Conservation (phyloP, 2,329 filamentous ascomycete species). For the Sporothrix brasiliensis region DNA sequence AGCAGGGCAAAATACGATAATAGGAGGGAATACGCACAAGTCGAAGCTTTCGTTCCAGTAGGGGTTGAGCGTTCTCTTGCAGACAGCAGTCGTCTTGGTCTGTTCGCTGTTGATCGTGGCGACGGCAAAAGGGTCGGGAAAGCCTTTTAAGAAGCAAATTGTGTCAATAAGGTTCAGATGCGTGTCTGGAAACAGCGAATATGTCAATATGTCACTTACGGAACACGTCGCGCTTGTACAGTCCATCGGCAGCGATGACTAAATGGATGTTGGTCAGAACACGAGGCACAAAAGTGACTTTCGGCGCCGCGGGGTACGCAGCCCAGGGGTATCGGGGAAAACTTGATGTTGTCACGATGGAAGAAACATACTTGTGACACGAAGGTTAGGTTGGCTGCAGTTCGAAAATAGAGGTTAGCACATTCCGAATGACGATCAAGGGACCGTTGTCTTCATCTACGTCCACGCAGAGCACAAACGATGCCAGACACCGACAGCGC, state of each 20-base stretch:
- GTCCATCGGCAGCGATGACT: constrained; percentile 98
- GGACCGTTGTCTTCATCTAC: neutral
- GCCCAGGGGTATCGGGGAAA: neutral
- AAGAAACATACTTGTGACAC: constrained; percentile 77
- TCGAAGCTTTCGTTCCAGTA: constrained; percentile 99
- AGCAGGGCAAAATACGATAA: constrained; percentile 10
- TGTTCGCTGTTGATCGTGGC: constrained; percentile 97
- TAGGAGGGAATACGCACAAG: constrained; percentile 64
- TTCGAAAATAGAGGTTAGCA: constrained; percentile 28
- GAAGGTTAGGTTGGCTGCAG: constrained; percentile 77
- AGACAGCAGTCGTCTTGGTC: constrained; percentile 95
- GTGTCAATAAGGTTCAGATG: neutral
- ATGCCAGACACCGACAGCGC: constrained; percentile 3
- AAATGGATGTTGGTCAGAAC: constrained; percentile 34
- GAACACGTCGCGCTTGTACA: constrained; percentile 99
- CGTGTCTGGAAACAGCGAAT: neutral
- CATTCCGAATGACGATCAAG: neutral
- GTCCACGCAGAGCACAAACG: neutral
- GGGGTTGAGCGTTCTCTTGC: constrained; percentile 97
- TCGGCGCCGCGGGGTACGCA: neutral
- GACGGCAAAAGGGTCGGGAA: constrained; percentile 96
- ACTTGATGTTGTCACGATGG: constrained; percentile 33
- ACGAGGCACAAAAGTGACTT: neutral
- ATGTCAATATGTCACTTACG: constrained; percentile 61
- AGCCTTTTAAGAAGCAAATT: constrained; percentile 60